Evolutionary conservation across 2,329 filamentous ascomycete species (phyloP).

Genomic region (Coniochaeta sp.): DNA sequence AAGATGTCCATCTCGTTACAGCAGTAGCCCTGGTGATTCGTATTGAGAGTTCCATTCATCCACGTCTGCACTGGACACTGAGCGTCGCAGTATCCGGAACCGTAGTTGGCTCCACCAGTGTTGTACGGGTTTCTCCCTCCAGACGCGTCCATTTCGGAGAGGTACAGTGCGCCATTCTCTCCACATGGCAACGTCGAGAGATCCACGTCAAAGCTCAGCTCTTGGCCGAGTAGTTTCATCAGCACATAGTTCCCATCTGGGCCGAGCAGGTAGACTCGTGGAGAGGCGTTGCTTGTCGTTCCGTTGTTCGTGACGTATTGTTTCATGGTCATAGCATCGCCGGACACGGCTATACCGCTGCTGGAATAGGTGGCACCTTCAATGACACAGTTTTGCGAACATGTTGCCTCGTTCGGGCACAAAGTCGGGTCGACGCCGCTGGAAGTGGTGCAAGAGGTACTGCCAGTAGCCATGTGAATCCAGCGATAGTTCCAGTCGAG

Average conservation of each 20-base stretch:
- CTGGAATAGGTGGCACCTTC: conserved; percentile 36
- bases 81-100: conserved; percentile 50
- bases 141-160: conserved; percentile 53
- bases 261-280: conserved; percentile 47
- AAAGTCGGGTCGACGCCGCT: conserved; percentile 22
- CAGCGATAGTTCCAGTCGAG: conserved; percentile 30
- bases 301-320: conserved; percentile 16
- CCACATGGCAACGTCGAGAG: conserved; percentile 54
- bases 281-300: conserved; percentile 13
- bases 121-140: conserved; percentile 43
- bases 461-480: conserved; percentile 25
- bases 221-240: conserved; percentile 48
- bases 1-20: conserved; percentile 38
- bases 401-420: conserved; percentile 34
- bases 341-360: conserved; percentile 16
- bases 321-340: conserved; percentile 17
- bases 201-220: conserved; percentile 57
- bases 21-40: conserved; percentile 27
- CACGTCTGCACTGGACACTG: conserved; percentile 34
- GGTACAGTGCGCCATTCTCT: conserved; percentile 56
- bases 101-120: conserved; percentile 45
- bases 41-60: conserved; percentile 25
- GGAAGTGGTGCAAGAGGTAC: conserved; percentile 15
- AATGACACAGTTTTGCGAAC: conserved; percentile 40
- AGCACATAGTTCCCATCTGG: conserved; percentile 46